phyloP scores from a whole-genome alignment of 345 rosid genomes.

The Mallotus nudiflorus region DNA sequence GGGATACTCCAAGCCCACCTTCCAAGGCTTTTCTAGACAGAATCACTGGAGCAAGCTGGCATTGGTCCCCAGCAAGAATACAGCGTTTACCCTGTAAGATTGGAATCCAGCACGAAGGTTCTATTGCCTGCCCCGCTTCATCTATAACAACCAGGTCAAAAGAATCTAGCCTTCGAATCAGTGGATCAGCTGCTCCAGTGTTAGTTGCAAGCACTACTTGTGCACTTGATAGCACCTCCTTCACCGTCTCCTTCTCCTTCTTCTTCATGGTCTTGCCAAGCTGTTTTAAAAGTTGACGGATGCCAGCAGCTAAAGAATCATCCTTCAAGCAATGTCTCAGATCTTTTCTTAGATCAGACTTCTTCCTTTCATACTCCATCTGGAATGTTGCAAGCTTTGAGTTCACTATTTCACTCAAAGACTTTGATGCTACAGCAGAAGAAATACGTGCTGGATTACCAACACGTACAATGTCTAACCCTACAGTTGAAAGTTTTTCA shows the following conservation, averaged over 20 bases:
- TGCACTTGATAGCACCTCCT: constrained; percentile 72
- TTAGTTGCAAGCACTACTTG: constrained; percentile 93
- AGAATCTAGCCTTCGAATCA: constrained; percentile 65
- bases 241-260: constrained; percentile 88
- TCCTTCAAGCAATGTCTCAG: constrained; percentile 76
- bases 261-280: constrained; percentile 80
- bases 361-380: constrained; percentile 79
- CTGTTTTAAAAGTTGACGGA: constrained; percentile 94
- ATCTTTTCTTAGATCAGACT: constrained; percentile 83
- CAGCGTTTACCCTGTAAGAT: constrained; percentile 90
- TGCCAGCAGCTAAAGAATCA: constrained; percentile 95
- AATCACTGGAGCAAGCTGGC: constrained; percentile 93
- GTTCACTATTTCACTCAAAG: constrained; percentile 81
- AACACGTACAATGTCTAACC: constrained; percentile 77
- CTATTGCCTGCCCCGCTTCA: constrained; percentile 97
- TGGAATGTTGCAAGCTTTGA: constrained; percentile 61
- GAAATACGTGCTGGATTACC: constrained; percentile 97
- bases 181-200: constrained; percentile 94
- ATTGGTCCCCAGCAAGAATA: constrained; percentile 88
- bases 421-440: constrained; percentile 78
- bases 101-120: constrained; percentile 95
- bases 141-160: constrained; percentile 94
- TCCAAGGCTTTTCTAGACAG: constrained; percentile 85
- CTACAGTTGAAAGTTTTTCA: constrained; percentile 71
- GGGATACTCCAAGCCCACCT: constrained; percentile 86